Evolutionary conservation across 305 asterid genomes (phyloP).

Genomic region (Solanum aculeatissimum): DNA sequence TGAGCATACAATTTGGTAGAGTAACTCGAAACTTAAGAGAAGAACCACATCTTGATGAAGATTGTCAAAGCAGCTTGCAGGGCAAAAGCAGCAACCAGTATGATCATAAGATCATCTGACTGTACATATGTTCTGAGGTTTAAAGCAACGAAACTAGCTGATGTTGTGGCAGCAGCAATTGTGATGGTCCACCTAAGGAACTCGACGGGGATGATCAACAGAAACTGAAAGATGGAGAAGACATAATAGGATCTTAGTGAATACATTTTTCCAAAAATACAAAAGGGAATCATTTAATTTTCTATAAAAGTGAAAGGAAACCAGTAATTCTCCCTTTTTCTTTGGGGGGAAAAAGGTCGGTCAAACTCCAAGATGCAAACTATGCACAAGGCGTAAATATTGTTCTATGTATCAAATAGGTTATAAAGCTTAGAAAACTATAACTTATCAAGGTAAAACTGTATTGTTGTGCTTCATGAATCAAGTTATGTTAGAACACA

Average conservation of each 20-base stretch:
- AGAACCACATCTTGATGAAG: constrained; percentile 90
- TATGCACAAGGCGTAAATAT: background rate
- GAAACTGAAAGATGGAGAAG: constrained; percentile 35
- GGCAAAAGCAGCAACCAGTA: constrained; percentile 59
- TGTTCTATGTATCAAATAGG: background rate
- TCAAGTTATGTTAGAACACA: background rate
- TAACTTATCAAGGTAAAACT: background rate
- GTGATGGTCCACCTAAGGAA: constrained; percentile 70
- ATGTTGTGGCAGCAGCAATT: constrained; percentile 49
- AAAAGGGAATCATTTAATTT: background rate
- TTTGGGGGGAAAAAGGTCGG: background rate
- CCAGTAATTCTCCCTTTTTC: background rate
- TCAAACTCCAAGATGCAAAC: background rate
- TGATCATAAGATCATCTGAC: constrained; percentile 33
- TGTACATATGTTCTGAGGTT: constrained; percentile 60
- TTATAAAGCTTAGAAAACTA: background rate
- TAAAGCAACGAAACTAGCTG: constrained; percentile 64
- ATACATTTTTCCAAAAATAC: background rate
- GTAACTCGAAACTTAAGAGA: constrained; percentile 26
- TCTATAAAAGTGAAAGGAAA: background rate
- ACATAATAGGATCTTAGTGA: background rate
- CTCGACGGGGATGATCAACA: constrained; percentile 60
- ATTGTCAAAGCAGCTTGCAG: constrained; percentile 75
- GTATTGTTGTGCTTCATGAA: background rate
- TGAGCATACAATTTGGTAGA: background rate